Conservation (phyloP, 768 basidiomycete genomes). For the Sistotremastrum suecicum region DNA sequence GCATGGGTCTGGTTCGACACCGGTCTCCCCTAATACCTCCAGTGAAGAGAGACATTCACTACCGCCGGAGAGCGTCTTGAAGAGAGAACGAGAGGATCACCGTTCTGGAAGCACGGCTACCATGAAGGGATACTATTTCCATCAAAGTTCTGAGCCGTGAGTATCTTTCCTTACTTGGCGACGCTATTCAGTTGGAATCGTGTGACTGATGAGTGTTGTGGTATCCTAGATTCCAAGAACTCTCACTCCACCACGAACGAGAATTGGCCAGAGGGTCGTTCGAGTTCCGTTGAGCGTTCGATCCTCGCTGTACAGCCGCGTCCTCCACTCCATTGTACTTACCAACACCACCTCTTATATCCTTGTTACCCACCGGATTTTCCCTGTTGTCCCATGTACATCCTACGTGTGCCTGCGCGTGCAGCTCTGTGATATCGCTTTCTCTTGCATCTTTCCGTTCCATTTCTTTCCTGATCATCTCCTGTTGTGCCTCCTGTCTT, state of each 20-base stretch:
- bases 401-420: too few species aligned
- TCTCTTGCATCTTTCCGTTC: too few species aligned
- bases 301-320: too few species aligned
- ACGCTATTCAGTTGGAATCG: slow-evolving; percentile 1
- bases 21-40: not conserved
- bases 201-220: slow-evolving; percentile 5
- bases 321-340: too few species aligned
- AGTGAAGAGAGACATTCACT: slow-evolving; percentile 2
- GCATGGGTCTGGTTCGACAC: slow-evolving; percentile 2
- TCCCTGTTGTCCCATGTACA: too few species aligned
- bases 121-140: slow-evolving; percentile 89
- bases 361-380: too few species aligned
- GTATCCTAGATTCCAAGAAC: slow-evolving; percentile 64
- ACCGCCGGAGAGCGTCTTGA: slow-evolving; percentile 2
- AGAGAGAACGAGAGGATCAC: slow-evolving; percentile 2
- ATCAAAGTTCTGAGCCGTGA: slow-evolving; percentile 85
- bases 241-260: slow-evolving; percentile 69
- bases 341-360: too few species aligned
- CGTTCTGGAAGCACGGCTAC: slow-evolving; percentile 30
- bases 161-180: slow-evolving; percentile 18
- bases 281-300: slow-evolving; percentile 57
- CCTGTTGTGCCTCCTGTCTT: too few species aligned
- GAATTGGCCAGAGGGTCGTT: slow-evolving; percentile 63
- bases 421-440: too few species aligned
- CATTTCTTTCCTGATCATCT: too few species aligned